Evolutionary conservation across 1,284 basidiomycete species (phyloP), one percentile per base, ranked within the genome.

Genomic region (Heterobasidion parviporum): DNA sequence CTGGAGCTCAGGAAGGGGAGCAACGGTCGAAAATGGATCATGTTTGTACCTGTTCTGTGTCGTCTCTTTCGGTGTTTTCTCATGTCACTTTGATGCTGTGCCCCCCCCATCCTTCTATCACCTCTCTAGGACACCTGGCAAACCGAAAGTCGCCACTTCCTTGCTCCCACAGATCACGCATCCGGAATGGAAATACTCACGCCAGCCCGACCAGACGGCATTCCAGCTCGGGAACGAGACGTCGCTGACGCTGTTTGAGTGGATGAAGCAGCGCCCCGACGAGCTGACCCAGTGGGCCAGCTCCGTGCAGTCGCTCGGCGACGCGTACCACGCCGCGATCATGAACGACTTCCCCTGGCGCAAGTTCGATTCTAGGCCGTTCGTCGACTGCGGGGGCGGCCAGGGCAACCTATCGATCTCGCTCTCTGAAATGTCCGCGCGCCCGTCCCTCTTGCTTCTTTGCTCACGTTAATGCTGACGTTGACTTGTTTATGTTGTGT

Each of bases 121-220:
- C n/a, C 16, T 48, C 18, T 26, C 26, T 43, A 67, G 65, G 53
- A 66, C 62, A 2, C 57, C 62, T 3, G 61, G 64, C 12, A 62
- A 61, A 41, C 65, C 65, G 7, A 56, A 54, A 35, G 52, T 65
- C 18, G 62, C 65, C 10, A 16, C 54, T 2, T 52, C 61, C 1
- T 56, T 67, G 2, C 15, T 62, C 12, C 53, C 61, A 34, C 60
- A 64, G 33, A 54, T 66, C 43, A 61, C 61, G 51, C 62, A 61
- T 45, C 59, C 64, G 2, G 58, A 65, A 41, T 67, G 65, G 65
- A 62, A 59, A 33, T 61, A 65, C 52, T 65, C 63, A 4, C 51
- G 57, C 6, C 59, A 58, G 4, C 53, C 61, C 3, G 55, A 56
- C 20, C 57, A 64, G 48, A 63, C 65, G 8, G 65, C 65, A 12